Base-by-base conservation (phyloP, 352 stramenopile species). In the Globisporangium iwayamae region DNA sequence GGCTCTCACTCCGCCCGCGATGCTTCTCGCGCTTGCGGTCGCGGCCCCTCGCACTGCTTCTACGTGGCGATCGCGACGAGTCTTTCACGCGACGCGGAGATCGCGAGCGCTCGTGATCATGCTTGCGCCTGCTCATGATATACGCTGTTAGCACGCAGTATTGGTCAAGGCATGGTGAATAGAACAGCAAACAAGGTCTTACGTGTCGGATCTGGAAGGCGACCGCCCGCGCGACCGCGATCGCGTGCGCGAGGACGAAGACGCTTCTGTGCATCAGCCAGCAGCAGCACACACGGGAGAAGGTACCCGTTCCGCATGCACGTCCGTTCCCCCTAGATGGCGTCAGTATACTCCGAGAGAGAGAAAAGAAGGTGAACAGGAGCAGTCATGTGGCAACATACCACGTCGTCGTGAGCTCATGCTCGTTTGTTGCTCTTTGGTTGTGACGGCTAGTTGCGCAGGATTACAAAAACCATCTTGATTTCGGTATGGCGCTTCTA, bases 191-290 rank as follows among this genome's bases (percentile, higher is more conserved):
- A 8, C 34, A 18, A 48, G 20, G 13, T 47, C 45, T 38, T 63
- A 43, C 61, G 39, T 28, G 13, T 34, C 20, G 16, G 64, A 62
- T 54, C 68, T 74, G 5, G 72, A 75, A 30, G 61, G 64, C 54
- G 69, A 73, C 16, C 63, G 62, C 9, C 60, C 75, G 14, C 68
- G 70, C 38, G 66, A 72, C 18, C 58, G 66, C 54, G 62, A 64
- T 22, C 69, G 68, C 22, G 64, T 67, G 34, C 59, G 69, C 53
- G 63, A 64, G 7, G 65, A 68, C 18, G 73, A 73, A 51, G 56
- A 59, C 50, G 66, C 65, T 28, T 28, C 71, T 78, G 69, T 63
- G 71, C 50, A 68, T 28, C 51, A 46, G 30, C 56, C 34, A 28
- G 57, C 61, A 43, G 63, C 51, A 43, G 63, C 51, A 57, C 64